phyloP scores from a whole-genome alignment of 2,329 filamentous ascomycete genomes.

The Colletotrichum spinosum region DNA sequence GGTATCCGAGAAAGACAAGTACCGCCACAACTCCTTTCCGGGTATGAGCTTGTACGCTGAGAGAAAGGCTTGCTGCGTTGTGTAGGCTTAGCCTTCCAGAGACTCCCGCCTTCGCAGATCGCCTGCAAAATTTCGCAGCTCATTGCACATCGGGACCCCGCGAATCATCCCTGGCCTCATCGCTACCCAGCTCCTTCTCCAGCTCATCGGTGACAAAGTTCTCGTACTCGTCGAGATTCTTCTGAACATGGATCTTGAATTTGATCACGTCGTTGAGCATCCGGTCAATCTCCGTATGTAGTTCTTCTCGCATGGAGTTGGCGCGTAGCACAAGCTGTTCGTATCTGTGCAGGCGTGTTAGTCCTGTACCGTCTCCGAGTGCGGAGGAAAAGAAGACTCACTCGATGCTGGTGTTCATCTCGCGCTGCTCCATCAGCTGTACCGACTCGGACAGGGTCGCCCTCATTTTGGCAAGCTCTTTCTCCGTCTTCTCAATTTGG shows the following conservation, averaged over 20 bases:
- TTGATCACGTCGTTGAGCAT: conserved; percentile 98
- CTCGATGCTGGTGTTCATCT: conserved; percentile 98
- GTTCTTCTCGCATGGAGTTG: conserved; percentile 88
- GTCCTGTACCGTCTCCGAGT: neutral
- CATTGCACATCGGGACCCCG: conserved; percentile 59
- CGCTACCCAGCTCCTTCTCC: conserved; percentile 82
- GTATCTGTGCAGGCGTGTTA: conserved; percentile 67
- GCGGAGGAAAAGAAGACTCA: conserved; percentile 59
- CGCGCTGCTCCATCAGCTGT: conserved; percentile 90
- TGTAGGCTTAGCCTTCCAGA: too few species aligned
- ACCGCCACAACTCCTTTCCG: conserved; percentile 6
- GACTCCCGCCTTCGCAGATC: neutral
- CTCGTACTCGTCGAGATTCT: conserved; percentile 92
- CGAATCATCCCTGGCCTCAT: conserved; percentile 67
- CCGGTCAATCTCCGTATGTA: conserved; percentile 96
- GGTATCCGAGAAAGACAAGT: conserved; percentile 32
- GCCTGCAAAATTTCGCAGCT: conserved; percentile 34
- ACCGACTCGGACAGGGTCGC: conserved; percentile 85
- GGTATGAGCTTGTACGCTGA: conserved; percentile 19
- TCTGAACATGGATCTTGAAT: conserved; percentile 98
- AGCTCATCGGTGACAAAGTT: conserved; percentile 93
- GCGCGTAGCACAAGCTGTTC: conserved; percentile 90
- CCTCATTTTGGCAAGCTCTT: conserved; percentile 94
- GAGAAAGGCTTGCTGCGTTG: neutral
- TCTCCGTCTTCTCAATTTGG: conserved; percentile 99